These are phyloP conservation scores for Balakata baccata DNA, from an alignment of 345 rosid species.

Conservation along the genomic window DNA sequence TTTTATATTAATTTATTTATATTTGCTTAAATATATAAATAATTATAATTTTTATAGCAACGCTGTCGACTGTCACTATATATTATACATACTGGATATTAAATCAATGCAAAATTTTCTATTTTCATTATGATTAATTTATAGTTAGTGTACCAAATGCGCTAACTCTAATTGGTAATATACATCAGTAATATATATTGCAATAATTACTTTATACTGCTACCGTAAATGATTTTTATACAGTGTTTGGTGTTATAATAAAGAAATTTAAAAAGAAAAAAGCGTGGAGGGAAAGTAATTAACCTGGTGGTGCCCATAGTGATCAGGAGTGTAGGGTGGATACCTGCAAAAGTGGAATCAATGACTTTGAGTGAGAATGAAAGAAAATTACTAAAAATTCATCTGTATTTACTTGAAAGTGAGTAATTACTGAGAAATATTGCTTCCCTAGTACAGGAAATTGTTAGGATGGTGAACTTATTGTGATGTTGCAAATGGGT, in stretches of 20 bases:
- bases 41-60: no score
- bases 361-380: slow-evolving; percentile 13
- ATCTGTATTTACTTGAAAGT: background rate
- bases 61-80: no score
- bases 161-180: no score
- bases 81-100: no score
- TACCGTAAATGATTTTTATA: background rate
- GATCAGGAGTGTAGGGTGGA: slow-evolving; percentile 61
- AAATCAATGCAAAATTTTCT: no score
- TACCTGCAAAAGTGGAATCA: slow-evolving; percentile 50
- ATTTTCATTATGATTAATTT: no score
- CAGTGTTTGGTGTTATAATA: background rate
- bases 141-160: no score
- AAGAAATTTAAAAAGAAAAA: background rate
- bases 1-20: no score
- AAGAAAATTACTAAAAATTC: background rate
- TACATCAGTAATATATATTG: no score
- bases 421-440: slow-evolving; percentile 5
- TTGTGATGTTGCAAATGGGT: slow-evolving; percentile 6
- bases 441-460: slow-evolving; percentile 17
- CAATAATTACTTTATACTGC: no score
- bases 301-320: slow-evolving; percentile 77
- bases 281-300: slow-evolving; percentile 15
- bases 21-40: no score
- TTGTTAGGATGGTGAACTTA: background rate